These are phyloP conservation scores for Yarrowia porcina DNA, from an alignment of 805 yeast species.

Conservation along the genomic window DNA sequence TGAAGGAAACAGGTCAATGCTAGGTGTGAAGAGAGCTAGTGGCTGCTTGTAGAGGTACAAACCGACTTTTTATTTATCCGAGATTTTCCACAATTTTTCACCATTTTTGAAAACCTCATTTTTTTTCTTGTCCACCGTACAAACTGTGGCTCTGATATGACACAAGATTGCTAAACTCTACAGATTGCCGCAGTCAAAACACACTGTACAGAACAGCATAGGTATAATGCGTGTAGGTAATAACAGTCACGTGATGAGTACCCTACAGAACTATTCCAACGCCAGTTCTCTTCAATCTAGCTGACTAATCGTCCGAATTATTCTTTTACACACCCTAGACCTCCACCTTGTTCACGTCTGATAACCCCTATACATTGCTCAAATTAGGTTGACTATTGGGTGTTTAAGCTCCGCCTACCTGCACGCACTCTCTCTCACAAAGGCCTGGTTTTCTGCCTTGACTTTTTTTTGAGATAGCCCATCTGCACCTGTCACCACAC, in stretches of 20 bases:
- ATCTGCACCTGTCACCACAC: neutral
- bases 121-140: neutral
- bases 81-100: neutral
- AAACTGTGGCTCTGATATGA: neutral
- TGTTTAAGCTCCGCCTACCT: neutral
- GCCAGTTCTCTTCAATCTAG: too few species aligned
- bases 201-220: neutral
- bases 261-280: too few species aligned
- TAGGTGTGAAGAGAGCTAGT: too few species aligned
- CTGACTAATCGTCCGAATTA: too few species aligned
- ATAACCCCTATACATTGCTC: neutral
- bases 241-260: too few species aligned
- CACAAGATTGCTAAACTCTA: conserved; percentile 11
- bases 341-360: neutral
- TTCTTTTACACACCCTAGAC: too few species aligned
- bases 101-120: too few species aligned
- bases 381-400: neutral
- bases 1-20: too few species aligned
- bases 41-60: too few species aligned
- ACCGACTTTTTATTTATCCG: too few species aligned
- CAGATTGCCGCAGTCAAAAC: neutral
- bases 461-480: neutral
- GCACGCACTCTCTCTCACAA: neutral
- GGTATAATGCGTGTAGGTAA: neutral
- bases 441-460: neutral